phyloP scores from a whole-genome alignment of 371 early-diverging fungal genomes.

The Dentiscutata heterogama region DNA sequence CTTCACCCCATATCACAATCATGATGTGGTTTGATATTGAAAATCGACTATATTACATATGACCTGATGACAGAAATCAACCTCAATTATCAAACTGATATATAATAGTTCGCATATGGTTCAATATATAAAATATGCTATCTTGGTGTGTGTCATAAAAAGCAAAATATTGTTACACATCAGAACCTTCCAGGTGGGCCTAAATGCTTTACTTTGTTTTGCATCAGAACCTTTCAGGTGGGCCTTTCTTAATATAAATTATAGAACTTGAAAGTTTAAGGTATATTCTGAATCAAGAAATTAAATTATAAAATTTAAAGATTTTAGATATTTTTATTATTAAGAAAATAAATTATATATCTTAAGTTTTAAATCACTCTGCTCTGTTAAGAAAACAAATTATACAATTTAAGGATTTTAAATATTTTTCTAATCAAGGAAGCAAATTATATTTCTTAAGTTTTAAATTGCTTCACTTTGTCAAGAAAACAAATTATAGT shows the following conservation, averaged over 20 bases:
- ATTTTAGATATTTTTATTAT: slow-evolving; percentile 20
- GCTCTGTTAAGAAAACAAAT: slow-evolving; percentile 31
- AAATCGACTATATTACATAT: background rate
- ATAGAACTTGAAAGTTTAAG: too few relatives aligned
- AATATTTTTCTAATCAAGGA: slow-evolving; percentile 11
- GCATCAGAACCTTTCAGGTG: background rate
- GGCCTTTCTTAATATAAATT: background rate
- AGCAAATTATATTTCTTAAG: slow-evolving; percentile 31
- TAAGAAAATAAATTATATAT: slow-evolving; percentile 35
- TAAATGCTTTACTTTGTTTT: background rate
- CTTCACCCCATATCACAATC: too few relatives aligned
- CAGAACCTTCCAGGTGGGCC: background rate
- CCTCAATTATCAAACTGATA: background rate
- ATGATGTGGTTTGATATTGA: too few relatives aligned
- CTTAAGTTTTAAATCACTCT: slow-evolving; percentile 8
- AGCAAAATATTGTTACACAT: background rate
- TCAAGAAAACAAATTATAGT: slow-evolving; percentile 40
- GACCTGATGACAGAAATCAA: slow-evolving; percentile 1
- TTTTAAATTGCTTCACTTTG: slow-evolving; percentile 13
- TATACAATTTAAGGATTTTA: slow-evolving; percentile 28
- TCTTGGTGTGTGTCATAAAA: background rate
- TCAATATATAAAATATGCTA: background rate
- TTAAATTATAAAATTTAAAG: slow-evolving; percentile 16
- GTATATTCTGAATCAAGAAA: slow-evolving; percentile 16
- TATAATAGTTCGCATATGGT: slow-evolving; percentile 7